Base-by-base conservation (phyloP, 306 rosid genomes). In the Lathyrus oleraceus region DNA sequence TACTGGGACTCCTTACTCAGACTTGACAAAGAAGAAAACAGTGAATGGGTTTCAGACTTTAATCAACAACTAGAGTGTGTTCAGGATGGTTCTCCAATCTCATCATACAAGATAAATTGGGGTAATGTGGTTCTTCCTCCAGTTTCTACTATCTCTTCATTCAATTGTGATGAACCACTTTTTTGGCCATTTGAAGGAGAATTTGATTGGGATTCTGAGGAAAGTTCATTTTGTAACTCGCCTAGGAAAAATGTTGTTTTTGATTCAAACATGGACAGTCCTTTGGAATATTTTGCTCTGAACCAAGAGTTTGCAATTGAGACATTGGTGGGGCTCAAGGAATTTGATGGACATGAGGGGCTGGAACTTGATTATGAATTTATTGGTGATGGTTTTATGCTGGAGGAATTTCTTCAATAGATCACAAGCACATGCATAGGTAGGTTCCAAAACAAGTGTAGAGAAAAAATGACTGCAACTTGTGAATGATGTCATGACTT, bases 331-430 rank as follows among this genome's bases (percentile, higher is more conserved):
- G 92, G 87, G 39, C 83, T 87, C 8, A 73, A 61, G 72, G 89
- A 82, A 65, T 87, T 85, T 71, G 87, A 85, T 56, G 89, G 87
- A 40, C 83, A 73, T 23, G 87, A 82, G 53, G 86, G 86, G 27
- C 51, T 87, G 76, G 86, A 81, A 32, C 51, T 87, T 78, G 86
- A 81, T 73, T 73, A 62, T 2, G 89, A 71, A 38, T 73, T 76
- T 64, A 43, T 70, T 58, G 53, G 70, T 65, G 65, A 65, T 47
- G 51, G 10, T 38, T 81, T 75, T 75, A 30, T 70, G 16, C 72
- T 84, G 13, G 72, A 71, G 13, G 58, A 53, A 32, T 81, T 20
- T 54, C 70, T 72, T 54, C 53, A 17, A 44, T 68, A 28, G 19
- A 40, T 80, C 8, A 19, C 6, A n/a, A 71, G 36, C 71, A 42